Conservation (phyloP, 768 basidiomycete species). For the Boletus insuetus region DNA sequence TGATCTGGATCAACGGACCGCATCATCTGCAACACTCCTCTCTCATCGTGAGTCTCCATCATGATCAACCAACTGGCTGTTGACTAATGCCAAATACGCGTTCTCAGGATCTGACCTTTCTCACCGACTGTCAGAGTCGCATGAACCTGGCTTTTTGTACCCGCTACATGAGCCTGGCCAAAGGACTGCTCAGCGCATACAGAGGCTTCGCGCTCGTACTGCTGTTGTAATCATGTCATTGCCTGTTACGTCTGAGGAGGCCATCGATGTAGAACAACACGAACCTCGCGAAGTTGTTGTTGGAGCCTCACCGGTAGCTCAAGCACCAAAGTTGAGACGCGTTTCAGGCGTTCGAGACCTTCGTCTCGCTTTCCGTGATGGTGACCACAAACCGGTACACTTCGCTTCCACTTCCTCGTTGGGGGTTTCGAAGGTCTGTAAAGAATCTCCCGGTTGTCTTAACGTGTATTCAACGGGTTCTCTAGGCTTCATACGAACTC, state of each 20-base stretch:
- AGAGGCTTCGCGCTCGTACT: conserved; percentile 27
- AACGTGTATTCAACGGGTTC: not conserved
- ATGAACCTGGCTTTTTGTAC: conserved; percentile 10
- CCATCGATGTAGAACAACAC: conserved; percentile 3
- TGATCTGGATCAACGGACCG: conserved; percentile 16
- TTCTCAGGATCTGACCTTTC: conserved; percentile 5
- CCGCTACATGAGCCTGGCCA: conserved; percentile 24
- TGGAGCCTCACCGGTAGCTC: not conserved
- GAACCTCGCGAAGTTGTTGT: not conserved
- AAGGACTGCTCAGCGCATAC: conserved; percentile 22
- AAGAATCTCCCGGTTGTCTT: not conserved
- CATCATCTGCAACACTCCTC: conserved; percentile 23
- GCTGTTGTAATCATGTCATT: conserved; percentile 25
- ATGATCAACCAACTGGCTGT: not conserved
- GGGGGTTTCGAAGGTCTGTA: conserved; percentile 19
- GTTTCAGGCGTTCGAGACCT: conserved; percentile 22
- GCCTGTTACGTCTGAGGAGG: conserved; percentile 27
- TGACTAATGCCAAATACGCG: conserved; percentile 2
- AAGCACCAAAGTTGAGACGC: conserved; percentile 21
- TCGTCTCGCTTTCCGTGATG: conserved; percentile 23
- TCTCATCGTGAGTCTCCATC: conserved; percentile 15
- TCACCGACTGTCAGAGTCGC: conserved; percentile 2
- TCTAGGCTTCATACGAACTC: conserved; percentile 23
- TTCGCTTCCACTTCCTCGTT: conserved; percentile 4
- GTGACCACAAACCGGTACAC: conserved; percentile 4